Base-by-base conservation (phyloP, 805 yeast genomes). In the Lipomyces sp. region DNA sequence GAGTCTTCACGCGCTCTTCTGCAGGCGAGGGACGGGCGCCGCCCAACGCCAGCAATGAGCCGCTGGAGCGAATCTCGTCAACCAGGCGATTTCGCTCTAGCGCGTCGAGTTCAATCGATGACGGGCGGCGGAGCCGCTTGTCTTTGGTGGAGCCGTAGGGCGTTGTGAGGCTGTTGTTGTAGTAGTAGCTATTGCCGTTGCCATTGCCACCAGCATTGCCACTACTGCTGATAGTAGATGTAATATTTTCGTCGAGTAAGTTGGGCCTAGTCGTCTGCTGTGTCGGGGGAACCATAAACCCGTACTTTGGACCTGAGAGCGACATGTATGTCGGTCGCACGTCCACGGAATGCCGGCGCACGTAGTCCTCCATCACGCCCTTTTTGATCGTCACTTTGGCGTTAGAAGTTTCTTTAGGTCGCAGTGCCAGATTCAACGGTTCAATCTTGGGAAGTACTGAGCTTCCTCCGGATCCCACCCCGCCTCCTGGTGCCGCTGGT, bases 361-460 rank as follows among this genome's bases (percentile, higher is more conserved):
- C 59, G 28, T 55, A 55, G 24, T 55, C 53, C 26, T 55, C 59
- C 59, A 55, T 55, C 2, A 57, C 59, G 31, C 57, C 59, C 10
- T 39, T 39, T 67, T 84, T 84, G 63, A 84, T 84, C 22, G 80
- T 82, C 35, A 84, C 84, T 63, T 81, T 82, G 23, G 80, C 55
- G 61, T 81, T 83, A 39, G 72, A 73, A 1, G 87, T 82, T 46
- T 74, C 77, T 46, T 78, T 68, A 3, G 91, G 91, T 60, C 84
- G 82, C 19, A 78, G 69, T 1, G 91, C 91, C 18, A 78, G 78
- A 64, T 84, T 84, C 40, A 77, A 76, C 2, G 85, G 84, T 51
- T 76, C 80, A 50, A 75, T 43, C 29, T 51, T 55, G 13, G 56
- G 49, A 21, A 29, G 6, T 43, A 39, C 16, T 16, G 24, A 23